A percentile compares a stretch with the other conserved stretches of the same genome.
phyloP scores from a whole-genome alignment of 805 yeast species.

The Nakazawaea pomicola region DNA sequence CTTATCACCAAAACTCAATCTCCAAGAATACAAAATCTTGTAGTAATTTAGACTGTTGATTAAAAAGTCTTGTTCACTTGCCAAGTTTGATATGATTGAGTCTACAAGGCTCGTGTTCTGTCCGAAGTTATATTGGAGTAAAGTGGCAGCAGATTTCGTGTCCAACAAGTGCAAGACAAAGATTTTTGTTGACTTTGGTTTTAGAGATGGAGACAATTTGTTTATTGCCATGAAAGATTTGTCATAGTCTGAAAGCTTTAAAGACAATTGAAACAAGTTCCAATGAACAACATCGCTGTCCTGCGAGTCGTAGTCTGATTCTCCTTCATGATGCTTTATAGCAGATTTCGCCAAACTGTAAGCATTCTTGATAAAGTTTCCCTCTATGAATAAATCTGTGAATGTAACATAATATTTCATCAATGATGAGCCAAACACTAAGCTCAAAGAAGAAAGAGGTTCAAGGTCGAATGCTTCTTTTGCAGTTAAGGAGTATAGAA shows the following conservation, averaged over 20 bases:
- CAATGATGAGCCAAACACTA: slow-evolving; percentile 25
- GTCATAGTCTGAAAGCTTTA: slow-evolving; percentile 26
- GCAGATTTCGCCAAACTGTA: slow-evolving; percentile 16
- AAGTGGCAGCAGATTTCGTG: slow-evolving; percentile 1
- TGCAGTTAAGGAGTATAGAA: slow-evolving; percentile 17
- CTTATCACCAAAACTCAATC: slow-evolving; percentile 43
- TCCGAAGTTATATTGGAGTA: slow-evolving; percentile 4
- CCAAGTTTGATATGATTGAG: slow-evolving; percentile 5
- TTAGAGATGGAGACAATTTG: slow-evolving; percentile 2
- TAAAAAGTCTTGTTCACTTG: slow-evolving; percentile 6
- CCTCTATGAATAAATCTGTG: slow-evolving; percentile 30
- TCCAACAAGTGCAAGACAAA: slow-evolving; percentile 11
- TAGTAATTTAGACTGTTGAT: slow-evolving; percentile 32
- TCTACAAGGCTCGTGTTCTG: slow-evolving; percentile 7
- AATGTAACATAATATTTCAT: slow-evolving; percentile 33
- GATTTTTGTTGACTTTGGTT: slow-evolving; percentile 3
- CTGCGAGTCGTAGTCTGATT: slow-evolving; percentile 19
- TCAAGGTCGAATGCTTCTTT: slow-evolving; percentile 10
- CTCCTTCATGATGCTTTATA: slow-evolving; percentile 10
- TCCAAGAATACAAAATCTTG: slow-evolving; percentile 47
- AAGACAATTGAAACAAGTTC: slow-evolving; percentile 24
- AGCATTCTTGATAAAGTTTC: slow-evolving; percentile 15
- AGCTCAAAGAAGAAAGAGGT: neutral
- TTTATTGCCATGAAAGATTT: slow-evolving; percentile 20
- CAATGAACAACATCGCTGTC: slow-evolving; percentile 18